These are phyloP conservation scores for Trichoderma arundinaceum DNA, from an alignment of 2,329 filamentous ascomycete species.

Conservation along the genomic window DNA sequence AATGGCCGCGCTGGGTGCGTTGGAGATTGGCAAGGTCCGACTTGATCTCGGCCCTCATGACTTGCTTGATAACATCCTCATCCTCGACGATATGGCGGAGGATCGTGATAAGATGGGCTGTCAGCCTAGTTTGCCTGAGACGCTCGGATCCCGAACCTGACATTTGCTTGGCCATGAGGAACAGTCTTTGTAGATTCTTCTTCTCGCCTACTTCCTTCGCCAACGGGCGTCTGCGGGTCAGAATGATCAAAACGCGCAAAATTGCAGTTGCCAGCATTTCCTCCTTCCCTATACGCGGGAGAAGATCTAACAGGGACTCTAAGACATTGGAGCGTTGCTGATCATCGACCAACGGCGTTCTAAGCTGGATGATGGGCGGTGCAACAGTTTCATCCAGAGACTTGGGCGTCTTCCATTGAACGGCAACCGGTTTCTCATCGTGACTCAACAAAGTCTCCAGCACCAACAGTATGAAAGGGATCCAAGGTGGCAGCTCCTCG, in stretches of 20 bases:
- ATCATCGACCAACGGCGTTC: conserved; percentile 59
- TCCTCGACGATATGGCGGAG: conserved; percentile 94
- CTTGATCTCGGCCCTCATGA: conserved; percentile 89
- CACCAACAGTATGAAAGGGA: conserved; percentile 86
- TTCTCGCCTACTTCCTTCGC: conserved; percentile 82
- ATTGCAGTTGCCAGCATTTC: conserved; percentile 83
- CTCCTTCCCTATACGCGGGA: conserved; percentile 88
- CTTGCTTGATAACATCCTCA: conserved; percentile 84
- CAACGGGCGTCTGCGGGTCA: conserved; percentile 78
- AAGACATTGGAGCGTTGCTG: conserved; percentile 75
- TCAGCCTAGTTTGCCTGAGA: conserved; percentile 62
- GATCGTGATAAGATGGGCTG: conserved; percentile 77
- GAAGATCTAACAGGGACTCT: conserved; percentile 76
- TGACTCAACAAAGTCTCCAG: conserved; percentile 89
- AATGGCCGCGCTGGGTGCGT: conserved; percentile 56
- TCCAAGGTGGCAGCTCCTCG: conserved; percentile 88
- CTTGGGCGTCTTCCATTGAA: conserved; percentile 69
- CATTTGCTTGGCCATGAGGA: conserved; percentile 94
- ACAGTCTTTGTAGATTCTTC: conserved; percentile 85
- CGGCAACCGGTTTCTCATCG: conserved; percentile 79
- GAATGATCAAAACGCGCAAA: conserved; percentile 80
- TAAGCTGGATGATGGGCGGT: conserved; percentile 64
- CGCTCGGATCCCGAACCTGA: conserved; percentile 77
- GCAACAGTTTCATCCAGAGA: conserved; percentile 56
- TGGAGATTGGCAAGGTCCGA: conserved; percentile 69